Evolutionary conservation across 2,329 filamentous ascomycete species (phyloP).

Genomic region (Stachybotrys chlorohalonatus): DNA sequence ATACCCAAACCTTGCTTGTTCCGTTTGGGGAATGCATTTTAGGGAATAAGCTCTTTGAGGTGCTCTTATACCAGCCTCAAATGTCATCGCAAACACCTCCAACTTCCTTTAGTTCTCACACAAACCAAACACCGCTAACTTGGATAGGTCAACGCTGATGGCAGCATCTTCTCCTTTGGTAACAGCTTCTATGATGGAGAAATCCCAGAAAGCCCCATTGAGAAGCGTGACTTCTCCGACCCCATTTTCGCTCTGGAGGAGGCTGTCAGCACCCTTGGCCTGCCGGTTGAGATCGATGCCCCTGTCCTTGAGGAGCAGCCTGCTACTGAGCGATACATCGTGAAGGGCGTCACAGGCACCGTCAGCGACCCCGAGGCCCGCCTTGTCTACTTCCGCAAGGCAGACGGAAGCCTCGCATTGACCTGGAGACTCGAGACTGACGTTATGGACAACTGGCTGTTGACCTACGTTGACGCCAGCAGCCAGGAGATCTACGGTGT

Average conservation of each 20-base stretch:
- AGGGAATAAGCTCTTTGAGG: not conserved
- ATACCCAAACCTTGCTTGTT: too few species aligned
- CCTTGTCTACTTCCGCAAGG: constrained; percentile 44
- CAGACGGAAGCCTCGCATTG: constrained; percentile 36
- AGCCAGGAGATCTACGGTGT: constrained; percentile 40
- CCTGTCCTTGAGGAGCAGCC: constrained; percentile 16
- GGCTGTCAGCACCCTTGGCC: constrained; percentile 22
- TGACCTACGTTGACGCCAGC: constrained; percentile 46
- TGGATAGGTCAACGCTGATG: constrained; percentile 36
- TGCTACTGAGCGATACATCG: constrained; percentile 21
- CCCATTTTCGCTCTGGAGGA: constrained; percentile 34
- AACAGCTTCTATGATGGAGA: constrained; percentile 37
- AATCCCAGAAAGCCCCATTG: constrained; percentile 26
- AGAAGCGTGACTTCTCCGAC: constrained; percentile 30
- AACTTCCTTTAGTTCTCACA: too few species aligned
- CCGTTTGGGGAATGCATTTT: not conserved
- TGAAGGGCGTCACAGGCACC: constrained; percentile 39
- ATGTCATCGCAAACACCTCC: too few species aligned
- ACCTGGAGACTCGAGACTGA: constrained; percentile 53
- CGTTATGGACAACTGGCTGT: constrained; percentile 45
- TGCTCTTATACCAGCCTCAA: too few species aligned
- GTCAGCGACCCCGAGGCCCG: constrained; percentile 43
- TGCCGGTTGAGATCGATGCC: constrained; percentile 17
- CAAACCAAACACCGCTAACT: not conserved
- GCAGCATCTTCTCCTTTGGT: constrained; percentile 49